These are phyloP conservation scores for Pugionium cornutum DNA, from an alignment of 345 rosid genomes.

Conservation along the genomic window DNA sequence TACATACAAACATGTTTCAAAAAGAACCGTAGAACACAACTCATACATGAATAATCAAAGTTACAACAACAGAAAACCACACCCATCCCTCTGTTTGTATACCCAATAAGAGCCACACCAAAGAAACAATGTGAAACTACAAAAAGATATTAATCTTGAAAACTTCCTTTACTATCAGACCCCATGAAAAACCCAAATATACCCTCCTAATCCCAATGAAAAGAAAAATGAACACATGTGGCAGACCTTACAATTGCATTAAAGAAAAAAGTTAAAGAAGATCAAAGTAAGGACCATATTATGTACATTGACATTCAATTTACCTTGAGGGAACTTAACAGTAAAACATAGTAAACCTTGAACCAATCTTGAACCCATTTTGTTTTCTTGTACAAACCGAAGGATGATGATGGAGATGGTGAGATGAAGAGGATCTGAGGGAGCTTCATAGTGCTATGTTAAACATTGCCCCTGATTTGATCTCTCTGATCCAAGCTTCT, in stretches of 20 bases:
- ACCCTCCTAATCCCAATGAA: constrained; percentile 36
- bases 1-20: constrained; percentile 9
- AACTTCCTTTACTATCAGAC: constrained; percentile 28
- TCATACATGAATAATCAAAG: constrained; percentile 35
- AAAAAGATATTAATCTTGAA: constrained; percentile 27
- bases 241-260: constrained; percentile 42
- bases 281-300: constrained; percentile 41
- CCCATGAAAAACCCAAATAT: constrained; percentile 39
- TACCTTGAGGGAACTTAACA: constrained; percentile 36
- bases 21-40: constrained; percentile 32
- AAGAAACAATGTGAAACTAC: constrained; percentile 32
- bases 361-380: constrained; percentile 27
- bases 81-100: constrained; percentile 36
- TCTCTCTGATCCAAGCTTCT: constrained; percentile 84
- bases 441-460: constrained; percentile 71
- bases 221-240: constrained; percentile 39
- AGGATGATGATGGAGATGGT: constrained; percentile 46
- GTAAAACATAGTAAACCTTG: constrained; percentile 35
- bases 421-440: constrained; percentile 94
- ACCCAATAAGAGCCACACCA: constrained; percentile 38
- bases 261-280: constrained; percentile 4
- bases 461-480: constrained; percentile 49
- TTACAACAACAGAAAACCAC: constrained; percentile 35
- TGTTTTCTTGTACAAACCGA: constrained; percentile 39
- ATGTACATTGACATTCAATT: constrained; percentile 37